phyloP scores from a whole-genome alignment of 208 protist species.

The Leishmania tropica region DNA sequence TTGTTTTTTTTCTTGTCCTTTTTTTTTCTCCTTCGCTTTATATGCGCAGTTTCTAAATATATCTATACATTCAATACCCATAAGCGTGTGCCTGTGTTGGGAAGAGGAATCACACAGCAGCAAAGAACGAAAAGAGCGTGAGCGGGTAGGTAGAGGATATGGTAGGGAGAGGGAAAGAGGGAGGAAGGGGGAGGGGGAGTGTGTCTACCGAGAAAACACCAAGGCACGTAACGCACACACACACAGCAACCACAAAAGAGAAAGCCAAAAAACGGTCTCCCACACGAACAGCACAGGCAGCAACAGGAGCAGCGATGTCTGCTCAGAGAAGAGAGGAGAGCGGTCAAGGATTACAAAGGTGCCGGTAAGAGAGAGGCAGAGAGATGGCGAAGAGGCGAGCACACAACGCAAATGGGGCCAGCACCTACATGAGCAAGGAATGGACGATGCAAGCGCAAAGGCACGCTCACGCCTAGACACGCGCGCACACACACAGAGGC shows the following conservation, averaged over 20 bases:
- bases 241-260: neutral
- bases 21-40: neutral
- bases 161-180: neutral
- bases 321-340: neutral
- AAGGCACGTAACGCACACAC: slow-evolving; percentile 2
- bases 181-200: neutral
- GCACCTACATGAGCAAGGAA: neutral
- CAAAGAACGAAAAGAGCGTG: neutral
- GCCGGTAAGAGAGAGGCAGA: neutral
- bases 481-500: neutral
- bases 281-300: neutral
- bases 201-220: neutral
- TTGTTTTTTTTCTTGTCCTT: neutral
- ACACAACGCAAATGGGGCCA: neutral
- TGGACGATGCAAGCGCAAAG: neutral
- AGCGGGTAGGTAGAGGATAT: neutral
- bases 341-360: neutral
- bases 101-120: no score
- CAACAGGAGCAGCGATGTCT: neutral
- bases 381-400: neutral
- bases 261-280: neutral
- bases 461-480: neutral
- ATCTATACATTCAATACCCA: neutral
- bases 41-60: neutral
- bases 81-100: neutral